A percentile compares a stretch with the other conserved stretches of the same genome.
phyloP scores from a whole-genome alignment of 2,329 filamentous ascomycete species.

The Pseudocercospora fuligena region DNA sequence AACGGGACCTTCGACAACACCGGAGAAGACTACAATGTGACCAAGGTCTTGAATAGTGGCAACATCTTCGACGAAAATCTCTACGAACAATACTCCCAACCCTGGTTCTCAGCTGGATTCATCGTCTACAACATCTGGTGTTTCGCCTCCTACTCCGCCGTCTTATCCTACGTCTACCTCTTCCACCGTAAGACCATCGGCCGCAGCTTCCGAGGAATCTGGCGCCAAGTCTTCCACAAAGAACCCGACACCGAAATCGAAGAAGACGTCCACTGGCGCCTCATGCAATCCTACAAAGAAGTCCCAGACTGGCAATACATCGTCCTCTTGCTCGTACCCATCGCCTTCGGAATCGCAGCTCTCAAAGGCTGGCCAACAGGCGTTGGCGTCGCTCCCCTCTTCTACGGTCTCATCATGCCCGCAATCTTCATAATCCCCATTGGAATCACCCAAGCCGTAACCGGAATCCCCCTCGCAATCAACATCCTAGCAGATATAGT shows the following conservation, averaged over 20 bases:
- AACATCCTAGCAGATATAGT: constrained; percentile 70
- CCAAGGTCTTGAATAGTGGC: constrained; percentile 71
- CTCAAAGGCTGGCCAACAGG: constrained; percentile 69
- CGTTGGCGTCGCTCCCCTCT: constrained; percentile 78
- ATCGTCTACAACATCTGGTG: constrained; percentile 19
- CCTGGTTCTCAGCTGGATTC: constrained; percentile 43
- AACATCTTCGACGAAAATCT: constrained; percentile 79
- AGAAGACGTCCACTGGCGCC: constrained; percentile 80
- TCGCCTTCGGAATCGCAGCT: constrained; percentile 25
- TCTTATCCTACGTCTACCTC: constrained; percentile 17
- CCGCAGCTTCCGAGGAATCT: constrained; percentile 12
- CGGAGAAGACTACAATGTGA: constrained; percentile 78
- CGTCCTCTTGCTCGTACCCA: constrained; percentile 18
- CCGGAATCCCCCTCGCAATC: constrained; percentile 56
- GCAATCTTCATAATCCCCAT: constrained; percentile 73
- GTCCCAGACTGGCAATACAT: constrained; percentile 78
- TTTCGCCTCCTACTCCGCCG: constrained; percentile 17
- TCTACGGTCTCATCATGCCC: constrained; percentile 56
- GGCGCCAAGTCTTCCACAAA: constrained; percentile 3
- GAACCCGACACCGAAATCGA: constrained; percentile 15
- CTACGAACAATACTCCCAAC: constrained; percentile 77
- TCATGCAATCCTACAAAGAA: constrained; percentile 82
- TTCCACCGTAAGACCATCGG: constrained; percentile 15
- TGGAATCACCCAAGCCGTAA: constrained; percentile 92
- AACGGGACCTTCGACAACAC: constrained; percentile 83